Evolutionary conservation across 331 rosid genomes (phyloP), one percentile per base, ranked within the genome.

Genomic region (Erythrophleum ivorense): DNA sequence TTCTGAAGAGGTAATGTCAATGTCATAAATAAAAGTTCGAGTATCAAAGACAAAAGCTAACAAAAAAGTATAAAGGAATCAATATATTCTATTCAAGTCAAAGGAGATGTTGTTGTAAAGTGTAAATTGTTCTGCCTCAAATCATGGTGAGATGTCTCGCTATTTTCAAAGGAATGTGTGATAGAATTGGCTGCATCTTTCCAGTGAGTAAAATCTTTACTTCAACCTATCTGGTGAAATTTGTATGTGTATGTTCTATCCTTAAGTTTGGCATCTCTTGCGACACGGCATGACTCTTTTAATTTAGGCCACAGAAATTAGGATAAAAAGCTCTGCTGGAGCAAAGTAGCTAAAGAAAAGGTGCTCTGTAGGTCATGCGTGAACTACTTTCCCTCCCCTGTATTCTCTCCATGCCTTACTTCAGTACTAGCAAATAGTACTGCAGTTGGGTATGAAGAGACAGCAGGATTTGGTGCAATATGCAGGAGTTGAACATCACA

Each of bases 1-100:
- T 80, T 21, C 76, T 29, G 75, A 70, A 41, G 41, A n/a, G 74
- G 53, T 65, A 54, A 13, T 81, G 82, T 84, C 84, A 79, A 84
- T 58, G 74, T 65, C 7, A 53, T 41, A 45, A 33, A 60, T 72
- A 55, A 45, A 62, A 62, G 49, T 53, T 80, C 4, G 6, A 24
- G 66, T 59, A 16, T 10, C 66, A 9, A 12, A 7, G 38, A 13
- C n/a, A 45, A 62, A 78, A 85, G 65, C 71, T 36, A n/a, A 40
- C 18, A 48, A 48, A 45, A 54, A 21, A 4, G 59, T 41, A 12
- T 31, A 43, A 70, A 12, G 57, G 66, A 15, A 18, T 18, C 64
- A 21, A 50, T 68, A 59, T 50, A 49, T 52, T 85, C 71, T 64
- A 59, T 85, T 53, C 57, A 66, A 65, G 52, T 21, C 45, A 71